Conservation (phyloP, 2,329 filamentous ascomycete genomes). For the Penicillium sp. region DNA sequence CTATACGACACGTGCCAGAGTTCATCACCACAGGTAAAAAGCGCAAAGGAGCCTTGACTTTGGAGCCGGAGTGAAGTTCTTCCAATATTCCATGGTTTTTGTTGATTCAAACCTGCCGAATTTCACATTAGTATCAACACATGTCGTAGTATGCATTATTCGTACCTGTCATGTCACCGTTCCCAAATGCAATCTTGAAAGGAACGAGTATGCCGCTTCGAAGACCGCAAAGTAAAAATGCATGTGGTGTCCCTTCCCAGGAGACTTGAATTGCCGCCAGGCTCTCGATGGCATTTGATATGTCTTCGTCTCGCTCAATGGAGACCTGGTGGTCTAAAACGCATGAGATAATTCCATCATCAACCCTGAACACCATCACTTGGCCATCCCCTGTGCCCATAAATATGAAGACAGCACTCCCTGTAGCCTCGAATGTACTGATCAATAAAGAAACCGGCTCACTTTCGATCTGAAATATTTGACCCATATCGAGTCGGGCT, state of each 20-base stretch:
- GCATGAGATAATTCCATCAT: conserved; percentile 24
- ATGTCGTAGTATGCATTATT: not conserved
- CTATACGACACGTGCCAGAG: conserved; percentile 43
- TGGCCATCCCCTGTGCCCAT: conserved; percentile 46
- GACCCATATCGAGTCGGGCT: conserved; percentile 27
- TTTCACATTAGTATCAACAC: not conserved
- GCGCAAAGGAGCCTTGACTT: conserved; percentile 32
- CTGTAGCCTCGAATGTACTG: conserved; percentile 29
- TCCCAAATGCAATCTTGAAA: conserved; percentile 34
- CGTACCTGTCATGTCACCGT: conserved; percentile 33
- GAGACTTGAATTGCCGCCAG: conserved; percentile 33
- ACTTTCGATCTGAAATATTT: conserved; percentile 30
- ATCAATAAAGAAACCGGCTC: conserved; percentile 44
- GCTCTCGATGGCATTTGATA: conserved; percentile 42
- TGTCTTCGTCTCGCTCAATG: conserved; percentile 27
- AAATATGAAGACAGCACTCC: conserved; percentile 35
- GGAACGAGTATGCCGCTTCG: conserved; percentile 50
- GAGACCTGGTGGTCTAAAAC: conserved; percentile 30
- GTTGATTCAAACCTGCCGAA: conserved; percentile 38
- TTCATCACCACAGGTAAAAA: conserved; percentile 42
- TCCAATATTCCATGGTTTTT: conserved; percentile 35
- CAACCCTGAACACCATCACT: conserved; percentile 36
- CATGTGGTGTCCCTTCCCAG: conserved; percentile 13
- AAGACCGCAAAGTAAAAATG: conserved; percentile 49
- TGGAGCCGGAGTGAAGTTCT: conserved; percentile 43